Evolutionary conservation across 148 eudicot species (phyloP).

Genomic region (Euryodendron excelsum): DNA sequence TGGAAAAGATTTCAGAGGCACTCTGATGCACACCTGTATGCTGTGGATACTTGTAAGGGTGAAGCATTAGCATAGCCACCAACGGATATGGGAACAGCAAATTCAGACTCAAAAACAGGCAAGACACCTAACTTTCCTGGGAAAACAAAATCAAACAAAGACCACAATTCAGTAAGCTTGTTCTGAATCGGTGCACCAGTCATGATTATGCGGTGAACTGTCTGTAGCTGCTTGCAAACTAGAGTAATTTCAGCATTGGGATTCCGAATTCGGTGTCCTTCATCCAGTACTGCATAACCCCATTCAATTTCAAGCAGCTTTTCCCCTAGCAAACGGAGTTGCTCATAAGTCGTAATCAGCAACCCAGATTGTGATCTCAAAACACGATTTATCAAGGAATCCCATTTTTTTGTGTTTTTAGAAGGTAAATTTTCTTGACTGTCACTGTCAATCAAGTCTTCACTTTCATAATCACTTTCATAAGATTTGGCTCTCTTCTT

Average conservation of each 20-base stretch:
- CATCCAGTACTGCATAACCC: conserved; percentile 98
- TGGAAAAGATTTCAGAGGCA: conserved; percentile 4
- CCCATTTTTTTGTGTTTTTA: conserved; percentile 67
- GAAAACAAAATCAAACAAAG: conserved; percentile 96
- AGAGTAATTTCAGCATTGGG: conserved; percentile 97
- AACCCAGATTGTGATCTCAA: conserved; percentile 73
- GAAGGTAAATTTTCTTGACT: conserved; percentile 33
- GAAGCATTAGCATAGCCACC: conserved; percentile 99
- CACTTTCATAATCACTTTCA: conserved; percentile 77
- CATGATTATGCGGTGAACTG: conserved; percentile 98
- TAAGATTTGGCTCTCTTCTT: conserved; percentile 48
- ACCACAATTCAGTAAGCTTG: conserved; percentile 90
- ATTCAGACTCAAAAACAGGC: conserved; percentile 97
- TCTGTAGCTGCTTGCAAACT: conserved; percentile 94
- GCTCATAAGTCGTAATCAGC: conserved; percentile 95
- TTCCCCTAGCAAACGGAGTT: conserved; percentile 81
- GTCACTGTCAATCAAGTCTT: conserved; percentile 53
- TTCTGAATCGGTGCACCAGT: conserved; percentile 99
- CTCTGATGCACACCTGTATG: conserved; percentile 63
- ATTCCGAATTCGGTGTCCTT: conserved; percentile 96
- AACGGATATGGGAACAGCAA: conserved; percentile 91
- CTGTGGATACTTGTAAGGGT: conserved; percentile 96
- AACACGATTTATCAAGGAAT: conserved; percentile 69
- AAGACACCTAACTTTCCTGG: conserved; percentile 99
- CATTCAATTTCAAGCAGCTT: conserved; percentile 79